Percentiles rank a stretch among this genome's conserved stretches.
phyloP scores from a whole-genome alignment of 345 rosid species.

The Acer saccharum region DNA sequence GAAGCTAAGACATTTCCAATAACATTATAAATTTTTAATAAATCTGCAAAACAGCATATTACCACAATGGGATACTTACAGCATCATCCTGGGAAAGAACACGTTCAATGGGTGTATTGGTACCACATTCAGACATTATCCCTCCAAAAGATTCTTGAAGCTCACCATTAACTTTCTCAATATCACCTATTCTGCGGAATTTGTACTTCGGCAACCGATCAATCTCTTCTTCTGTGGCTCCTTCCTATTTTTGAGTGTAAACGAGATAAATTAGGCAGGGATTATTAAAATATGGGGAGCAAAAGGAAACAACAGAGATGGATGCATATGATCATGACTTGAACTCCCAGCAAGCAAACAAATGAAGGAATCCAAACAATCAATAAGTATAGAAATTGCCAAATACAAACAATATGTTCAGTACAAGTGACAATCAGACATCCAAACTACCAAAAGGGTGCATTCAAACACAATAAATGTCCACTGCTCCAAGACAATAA shows the following conservation, averaged over 20 bases:
- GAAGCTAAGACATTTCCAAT: background rate
- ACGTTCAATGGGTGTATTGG: constrained; percentile 53
- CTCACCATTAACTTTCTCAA: constrained; percentile 55
- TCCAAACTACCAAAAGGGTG: background rate
- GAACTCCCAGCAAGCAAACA: constrained; percentile 1
- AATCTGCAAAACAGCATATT: background rate
- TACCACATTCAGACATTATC: constrained; percentile 60
- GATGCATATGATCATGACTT: background rate
- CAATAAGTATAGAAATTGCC: background rate
- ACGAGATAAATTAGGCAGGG: constrained; percentile 6
- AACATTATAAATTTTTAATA: background rate
- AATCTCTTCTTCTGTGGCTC: constrained; percentile 80
- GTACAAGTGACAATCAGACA: background rate
- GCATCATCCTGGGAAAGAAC: constrained; percentile 67
- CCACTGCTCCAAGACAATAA: background rate
- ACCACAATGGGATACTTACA: constrained; percentile 46
- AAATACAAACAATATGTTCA: background rate
- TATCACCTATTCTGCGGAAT: constrained; percentile 41
- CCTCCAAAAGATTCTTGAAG: constrained; percentile 58
- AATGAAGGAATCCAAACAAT: constrained; percentile 10
- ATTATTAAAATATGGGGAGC: constrained; percentile 8
- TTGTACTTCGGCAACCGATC: constrained; percentile 65
- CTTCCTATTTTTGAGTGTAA: constrained; percentile 57
- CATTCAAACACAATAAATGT: background rate
- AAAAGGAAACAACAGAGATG: background rate